These are phyloP conservation scores for Paraleonurus japonicus DNA, from an alignment of 257 asterid genomes.

Conservation along the genomic window DNA sequence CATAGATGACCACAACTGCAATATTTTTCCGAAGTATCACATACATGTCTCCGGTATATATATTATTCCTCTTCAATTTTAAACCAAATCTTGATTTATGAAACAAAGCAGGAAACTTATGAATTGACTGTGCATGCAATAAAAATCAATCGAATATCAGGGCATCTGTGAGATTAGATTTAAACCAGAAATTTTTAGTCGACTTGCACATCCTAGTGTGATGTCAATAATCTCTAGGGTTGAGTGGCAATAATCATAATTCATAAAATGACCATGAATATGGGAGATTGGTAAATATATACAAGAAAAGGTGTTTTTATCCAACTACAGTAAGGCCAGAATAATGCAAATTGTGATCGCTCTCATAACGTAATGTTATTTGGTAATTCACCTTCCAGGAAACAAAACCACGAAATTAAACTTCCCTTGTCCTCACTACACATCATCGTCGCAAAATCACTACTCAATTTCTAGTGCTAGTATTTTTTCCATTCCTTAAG, in stretches of 20 bases:
- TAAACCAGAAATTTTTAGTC: not conserved
- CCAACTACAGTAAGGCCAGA: not conserved
- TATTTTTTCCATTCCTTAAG: not conserved
- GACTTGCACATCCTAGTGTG: not conserved
- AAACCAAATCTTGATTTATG: not conserved
- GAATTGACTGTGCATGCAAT: not conserved
- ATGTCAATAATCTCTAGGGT: not conserved
- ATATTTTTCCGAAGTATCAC: not conserved
- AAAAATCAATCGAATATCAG: not conserved
- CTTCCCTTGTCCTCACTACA: not conserved
- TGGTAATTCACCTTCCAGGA: not conserved
- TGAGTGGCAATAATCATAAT: not conserved
- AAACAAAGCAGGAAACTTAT: not conserved
- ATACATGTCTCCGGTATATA: not conserved
- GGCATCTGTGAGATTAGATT: not conserved
- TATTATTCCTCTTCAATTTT: not conserved
- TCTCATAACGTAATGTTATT: not conserved
- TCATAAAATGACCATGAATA: not conserved
- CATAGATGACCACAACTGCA: not conserved
- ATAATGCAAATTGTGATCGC: not conserved
- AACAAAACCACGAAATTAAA: not conserved
- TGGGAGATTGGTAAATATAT: not conserved
- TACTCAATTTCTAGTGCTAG: not conserved
- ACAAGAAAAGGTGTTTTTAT: not conserved
- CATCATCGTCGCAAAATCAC: not conserved